Base-by-base conservation (phyloP, 805 yeast species). In the Maudiozyma pseudohumilis region DNA sequence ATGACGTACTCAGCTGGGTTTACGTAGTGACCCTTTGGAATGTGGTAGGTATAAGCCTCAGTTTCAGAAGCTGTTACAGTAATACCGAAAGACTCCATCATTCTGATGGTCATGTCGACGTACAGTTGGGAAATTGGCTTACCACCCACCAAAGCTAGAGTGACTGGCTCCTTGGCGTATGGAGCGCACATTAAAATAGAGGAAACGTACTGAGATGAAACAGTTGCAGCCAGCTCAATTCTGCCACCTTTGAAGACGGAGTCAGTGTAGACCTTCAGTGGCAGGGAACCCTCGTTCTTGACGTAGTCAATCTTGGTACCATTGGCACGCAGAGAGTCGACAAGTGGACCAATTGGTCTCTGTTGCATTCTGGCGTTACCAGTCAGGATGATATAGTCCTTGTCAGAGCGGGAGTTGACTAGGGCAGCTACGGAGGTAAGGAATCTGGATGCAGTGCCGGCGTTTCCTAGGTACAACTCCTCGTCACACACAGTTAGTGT, bases 341-440 rank as follows among this genome's bases (percentile, higher is more conserved):
- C 96, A 40, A 92, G 70, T 2, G 97, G 96, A 23, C 95, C 97
- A 50, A 86, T 85, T 15, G 98, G 98, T 51, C 98, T 73, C 60
- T 88, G 94, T 61, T 88, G 94, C 98, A 92, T 92, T 61, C 98
- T 75, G 35, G 84, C 80, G 61, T 92, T 92, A 48, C 98, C 98
- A 2, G 97, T 92, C 44, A 92, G 69, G 6, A 76, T 64, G 21
- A 87, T 76, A 41, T 66, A 53, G 24, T 69, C 64, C 9, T 57
- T 52, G 5, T 50, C 56, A 3, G 57, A 53, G 12, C 70, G 53
- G 21, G 77, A 65, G 16, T 72, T 67, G 5, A 83, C 94, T 42
- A 88, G 66, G n/a, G 95, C 73, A 15, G 95, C 95, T 21, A 92
- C 89, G 2, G 96, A 75, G 2, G 96, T 84, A 55, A 92, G 71